These are phyloP conservation scores for Sporisorium scitamineum DNA, from an alignment of 1,284 basidiomycete species.

Conservation along the genomic window DNA sequence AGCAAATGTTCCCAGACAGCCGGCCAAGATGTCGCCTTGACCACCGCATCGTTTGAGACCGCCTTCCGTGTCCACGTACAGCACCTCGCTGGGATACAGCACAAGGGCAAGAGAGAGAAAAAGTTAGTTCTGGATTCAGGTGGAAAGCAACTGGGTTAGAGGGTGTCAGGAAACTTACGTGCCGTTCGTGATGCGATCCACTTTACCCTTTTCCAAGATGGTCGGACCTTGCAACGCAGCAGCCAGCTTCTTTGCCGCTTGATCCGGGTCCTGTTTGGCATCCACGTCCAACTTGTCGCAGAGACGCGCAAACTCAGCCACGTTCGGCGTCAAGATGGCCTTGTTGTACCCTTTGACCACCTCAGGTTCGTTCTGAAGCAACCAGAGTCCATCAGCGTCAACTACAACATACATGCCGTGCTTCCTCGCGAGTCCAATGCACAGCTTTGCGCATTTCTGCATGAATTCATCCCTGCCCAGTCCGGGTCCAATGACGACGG, in stretches of 20 bases:
- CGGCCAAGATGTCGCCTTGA: slow-evolving; percentile 92
- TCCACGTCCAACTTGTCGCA: slow-evolving; percentile 77
- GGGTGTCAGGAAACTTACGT: slow-evolving; percentile 1
- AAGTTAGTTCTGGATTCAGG: not conserved
- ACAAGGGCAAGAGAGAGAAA: slow-evolving; percentile 46
- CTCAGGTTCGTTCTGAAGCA: slow-evolving; percentile 80
- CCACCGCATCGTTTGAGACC: slow-evolving; percentile 93
- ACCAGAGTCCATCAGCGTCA: slow-evolving; percentile 89
- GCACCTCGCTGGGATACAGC: slow-evolving; percentile 72
- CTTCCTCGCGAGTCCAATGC: slow-evolving; percentile 72
- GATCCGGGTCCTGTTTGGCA: slow-evolving; percentile 68
- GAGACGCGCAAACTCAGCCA: slow-evolving; percentile 90
- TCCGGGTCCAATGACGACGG: slow-evolving; percentile 91
- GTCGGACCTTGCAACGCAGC: slow-evolving; percentile 84
- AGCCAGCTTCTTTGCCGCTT: slow-evolving; percentile 73
- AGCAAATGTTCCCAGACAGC: slow-evolving; percentile 85
- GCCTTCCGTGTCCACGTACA: slow-evolving; percentile 79
- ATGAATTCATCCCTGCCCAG: slow-evolving; percentile 82
- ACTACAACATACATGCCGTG: slow-evolving; percentile 88
- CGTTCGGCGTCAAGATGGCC: slow-evolving; percentile 90
- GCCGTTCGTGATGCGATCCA: slow-evolving; percentile 64
- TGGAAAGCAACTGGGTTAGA: not conserved
- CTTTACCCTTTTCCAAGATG: slow-evolving; percentile 87
- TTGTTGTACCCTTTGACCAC: slow-evolving; percentile 83
- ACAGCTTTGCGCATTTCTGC: slow-evolving; percentile 76